phyloP scores from a whole-genome alignment of 2,329 filamentous ascomycete species.

The Metarhizium brunneum region DNA sequence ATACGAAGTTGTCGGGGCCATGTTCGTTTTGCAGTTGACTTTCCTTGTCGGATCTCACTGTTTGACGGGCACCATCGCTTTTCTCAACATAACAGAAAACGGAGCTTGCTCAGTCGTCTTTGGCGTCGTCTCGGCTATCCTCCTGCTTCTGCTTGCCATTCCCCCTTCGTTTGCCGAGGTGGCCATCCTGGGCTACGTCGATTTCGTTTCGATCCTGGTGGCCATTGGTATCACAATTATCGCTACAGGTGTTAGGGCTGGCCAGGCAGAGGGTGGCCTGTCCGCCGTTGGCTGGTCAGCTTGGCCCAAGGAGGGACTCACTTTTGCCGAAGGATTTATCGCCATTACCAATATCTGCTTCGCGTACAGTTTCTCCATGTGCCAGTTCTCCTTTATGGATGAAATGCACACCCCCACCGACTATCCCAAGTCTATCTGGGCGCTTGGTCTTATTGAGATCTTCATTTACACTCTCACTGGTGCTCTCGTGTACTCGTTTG shows the following conservation, averaged over 20 bases:
- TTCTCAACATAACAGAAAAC: conserved; percentile 54
- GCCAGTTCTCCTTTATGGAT: conserved; percentile 44
- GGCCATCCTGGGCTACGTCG: conserved; percentile 40
- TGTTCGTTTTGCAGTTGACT: conserved; percentile 54
- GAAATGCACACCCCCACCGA: conserved; percentile 41
- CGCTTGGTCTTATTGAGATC: conserved; percentile 54
- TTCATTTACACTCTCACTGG: conserved; percentile 58
- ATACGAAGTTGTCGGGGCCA: conserved; percentile 52
- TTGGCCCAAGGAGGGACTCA: conserved; percentile 34
- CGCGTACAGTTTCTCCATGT: conserved; percentile 51
- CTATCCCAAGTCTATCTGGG: conserved; percentile 45
- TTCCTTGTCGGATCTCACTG: conserved; percentile 67
- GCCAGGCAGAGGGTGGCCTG: conserved; percentile 20
- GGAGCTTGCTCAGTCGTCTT: conserved; percentile 37
- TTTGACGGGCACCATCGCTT: conserved; percentile 59
- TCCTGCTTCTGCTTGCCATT: conserved; percentile 35
- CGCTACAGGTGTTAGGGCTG: conserved; percentile 43
- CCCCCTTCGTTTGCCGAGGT: conserved; percentile 40
- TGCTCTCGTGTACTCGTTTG: conserved; percentile 60
- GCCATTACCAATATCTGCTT: conserved; percentile 62
- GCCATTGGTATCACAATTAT: conserved; percentile 61
- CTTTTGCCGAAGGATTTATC: conserved; percentile 47
- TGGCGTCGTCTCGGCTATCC: conserved; percentile 34
- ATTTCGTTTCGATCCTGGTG: conserved; percentile 52
- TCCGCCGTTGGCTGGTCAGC: conserved; percentile 30